Base-by-base conservation (phyloP, 768 basidiomycete genomes). In the Phylloporus sp. region DNA sequence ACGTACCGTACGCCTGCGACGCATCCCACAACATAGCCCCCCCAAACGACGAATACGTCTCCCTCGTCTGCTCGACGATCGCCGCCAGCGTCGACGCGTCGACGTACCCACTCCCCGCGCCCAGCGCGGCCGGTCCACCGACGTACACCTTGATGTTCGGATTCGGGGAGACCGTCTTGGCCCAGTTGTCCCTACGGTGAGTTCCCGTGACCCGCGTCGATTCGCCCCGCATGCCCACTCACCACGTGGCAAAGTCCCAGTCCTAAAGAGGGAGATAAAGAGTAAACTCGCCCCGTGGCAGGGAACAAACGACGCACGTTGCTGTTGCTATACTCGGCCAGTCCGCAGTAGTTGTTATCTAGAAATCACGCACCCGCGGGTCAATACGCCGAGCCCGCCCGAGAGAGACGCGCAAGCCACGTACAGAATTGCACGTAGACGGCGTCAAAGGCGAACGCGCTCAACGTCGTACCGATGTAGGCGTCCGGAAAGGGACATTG, bases 401-500 rank as follows among this genome's bases (percentile, higher is more conserved):
- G 17, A 22, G n/a, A n/a, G n/a, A 9, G 21, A 24, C 21, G 11
- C 9, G 9, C 26, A 18, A 8, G 29, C 15, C 37, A 48, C 46
- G 38, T 49, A 54, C 76, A 77, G 61, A 77, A 76, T 52, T 77
- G 76, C 20, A 77, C 77, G 33, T 74, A 77, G 42, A 77, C 63
- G 4, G 74, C 76, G 49, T 78, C 76, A 44, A 78, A 77, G 1
- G 55, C 63, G 23, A 73, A 72, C 0, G 55, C 59, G 53, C 71
- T 70, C 53, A 77, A 54, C 35, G 72, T 69, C 1, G 68, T 57
- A 6, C 73, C 71, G 5, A 77, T 56, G 38, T 69, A 68, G 5
- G 74, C 66, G 54, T 78, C 76, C 0, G 76, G 77, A 57, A 61
- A 78, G 6, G 73, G 72, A 54, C 76, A 77, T 41, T 78, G 69